Conservation (phyloP, 2,329 filamentous ascomycete species). For the Aspergillus latus region DNA sequence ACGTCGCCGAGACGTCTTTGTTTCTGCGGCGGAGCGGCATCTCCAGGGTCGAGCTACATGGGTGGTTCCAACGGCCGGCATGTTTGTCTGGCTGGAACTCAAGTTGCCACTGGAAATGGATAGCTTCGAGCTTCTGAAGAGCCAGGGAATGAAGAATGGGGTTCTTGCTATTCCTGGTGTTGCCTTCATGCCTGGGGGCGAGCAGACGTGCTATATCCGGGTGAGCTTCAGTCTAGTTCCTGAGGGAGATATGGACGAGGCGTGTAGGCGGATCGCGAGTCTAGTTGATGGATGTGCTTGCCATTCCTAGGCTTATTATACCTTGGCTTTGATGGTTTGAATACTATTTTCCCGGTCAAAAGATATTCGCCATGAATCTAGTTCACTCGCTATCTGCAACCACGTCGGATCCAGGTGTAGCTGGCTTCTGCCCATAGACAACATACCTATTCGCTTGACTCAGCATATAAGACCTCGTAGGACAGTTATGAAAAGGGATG, state of each 20-base stretch:
- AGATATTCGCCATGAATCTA: no score
- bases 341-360: no score
- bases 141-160: neutral
- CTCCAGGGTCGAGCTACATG: constrained; percentile 3
- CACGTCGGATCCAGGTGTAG: neutral
- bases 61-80: constrained; percentile 6
- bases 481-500: no score
- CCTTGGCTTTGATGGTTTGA: no score
- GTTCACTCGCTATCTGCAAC: neutral
- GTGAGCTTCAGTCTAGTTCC: constrained; percentile 10
- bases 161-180: neutral
- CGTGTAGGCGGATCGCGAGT: constrained; percentile 1
- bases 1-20: constrained; percentile 1
- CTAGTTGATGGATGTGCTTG: neutral
- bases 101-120: neutral
- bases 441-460: neutral
- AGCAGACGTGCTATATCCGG: constrained; percentile 1
- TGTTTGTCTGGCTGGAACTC: constrained; percentile 10
- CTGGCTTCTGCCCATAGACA: neutral
- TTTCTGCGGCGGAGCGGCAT: constrained; percentile 4
- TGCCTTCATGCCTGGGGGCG: neutral
- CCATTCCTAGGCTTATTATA: no score
- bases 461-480: neutral
- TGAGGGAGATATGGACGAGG: constrained; percentile 2
- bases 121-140: neutral